phyloP scores from a whole-genome alignment of 371 early-diverging fungal species.

The Sporodiniella umbellata region DNA sequence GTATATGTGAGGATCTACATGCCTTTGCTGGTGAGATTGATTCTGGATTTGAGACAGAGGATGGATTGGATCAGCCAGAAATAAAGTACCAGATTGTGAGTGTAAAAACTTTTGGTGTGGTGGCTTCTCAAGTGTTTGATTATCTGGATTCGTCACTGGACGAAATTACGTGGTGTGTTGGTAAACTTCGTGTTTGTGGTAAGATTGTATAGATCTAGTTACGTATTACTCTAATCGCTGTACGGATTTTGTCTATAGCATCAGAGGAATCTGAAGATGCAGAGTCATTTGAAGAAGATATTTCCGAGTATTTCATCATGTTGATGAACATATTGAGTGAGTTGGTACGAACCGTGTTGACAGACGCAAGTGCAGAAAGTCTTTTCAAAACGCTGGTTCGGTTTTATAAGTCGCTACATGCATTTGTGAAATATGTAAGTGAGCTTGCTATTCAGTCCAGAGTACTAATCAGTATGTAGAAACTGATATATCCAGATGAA shows the following conservation, averaged over 20 bases:
- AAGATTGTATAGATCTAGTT: too few relatives aligned
- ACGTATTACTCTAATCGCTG: too few relatives aligned
- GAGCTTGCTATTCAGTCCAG: too few relatives aligned
- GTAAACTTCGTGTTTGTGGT: constrained; percentile 31
- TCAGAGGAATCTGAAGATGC: constrained; percentile 10
- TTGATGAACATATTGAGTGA: constrained; percentile 26
- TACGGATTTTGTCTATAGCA: too few relatives aligned
- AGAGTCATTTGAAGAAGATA: constrained; percentile 24
- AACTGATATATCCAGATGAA: constrained; percentile 26
- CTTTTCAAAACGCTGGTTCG: constrained; percentile 40
- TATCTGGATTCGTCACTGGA: constrained; percentile 39
- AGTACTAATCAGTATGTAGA: too few relatives aligned
- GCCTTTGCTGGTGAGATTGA: constrained; percentile 31
- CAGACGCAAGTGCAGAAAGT: constrained; percentile 33
- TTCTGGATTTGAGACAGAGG: constrained; percentile 1
- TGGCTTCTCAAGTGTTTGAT: constrained; percentile 27
- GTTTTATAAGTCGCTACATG: constrained; percentile 35
- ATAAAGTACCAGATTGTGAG: constrained; percentile 34
- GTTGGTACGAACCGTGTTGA: constrained; percentile 29
- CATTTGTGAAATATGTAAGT: constrained; percentile 50
- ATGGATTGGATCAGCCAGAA: constrained; percentile 2
- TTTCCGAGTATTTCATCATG: constrained; percentile 25
- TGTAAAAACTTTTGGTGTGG: constrained; percentile 21
- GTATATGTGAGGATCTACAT: constrained; percentile 35
- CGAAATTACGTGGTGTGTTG: constrained; percentile 45